Evolutionary conservation across 208 protist genomes (phyloP).

Genomic region (Trypanosoma conorhini): DNA sequence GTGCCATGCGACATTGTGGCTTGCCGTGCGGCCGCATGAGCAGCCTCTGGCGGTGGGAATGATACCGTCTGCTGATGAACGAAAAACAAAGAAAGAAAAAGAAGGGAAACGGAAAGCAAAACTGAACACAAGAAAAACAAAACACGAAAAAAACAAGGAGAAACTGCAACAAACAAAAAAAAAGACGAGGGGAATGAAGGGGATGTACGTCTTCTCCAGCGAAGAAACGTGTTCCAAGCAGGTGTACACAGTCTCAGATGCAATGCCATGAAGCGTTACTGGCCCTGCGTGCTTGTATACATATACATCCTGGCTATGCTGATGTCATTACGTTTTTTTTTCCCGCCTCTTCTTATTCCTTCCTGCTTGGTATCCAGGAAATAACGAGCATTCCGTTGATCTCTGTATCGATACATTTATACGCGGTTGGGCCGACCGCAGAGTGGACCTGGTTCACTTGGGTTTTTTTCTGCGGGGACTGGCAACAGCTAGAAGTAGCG

Average conservation of each 20-base stretch:
- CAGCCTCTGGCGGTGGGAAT: background rate
- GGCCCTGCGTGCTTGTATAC: background rate
- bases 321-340: background rate
- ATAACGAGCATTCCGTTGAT: no score
- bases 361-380: no score
- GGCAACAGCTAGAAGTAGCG: no score
- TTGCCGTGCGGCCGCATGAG: constrained; percentile 44
- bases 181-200: background rate
- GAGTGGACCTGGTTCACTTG: no score
- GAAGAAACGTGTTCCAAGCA: background rate
- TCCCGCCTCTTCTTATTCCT: constrained; percentile 3
- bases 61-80: background rate
- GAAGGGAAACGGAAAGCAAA: background rate
- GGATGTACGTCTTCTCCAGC: background rate
- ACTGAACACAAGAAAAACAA: constrained; percentile 4
- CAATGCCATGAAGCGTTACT: background rate
- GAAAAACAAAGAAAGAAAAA: constrained; percentile 4
- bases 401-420: no score
- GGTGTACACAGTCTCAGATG: background rate
- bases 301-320: no score
- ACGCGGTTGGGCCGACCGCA: no score
- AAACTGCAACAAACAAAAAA: constrained; percentile 11
- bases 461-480: no score
- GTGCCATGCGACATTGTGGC: constrained; percentile 91
- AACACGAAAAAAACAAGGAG: constrained; percentile 8